Evolutionary conservation across 164 flowering plant genomes (phyloP).

Genomic region (Liquidambar formosana): DNA sequence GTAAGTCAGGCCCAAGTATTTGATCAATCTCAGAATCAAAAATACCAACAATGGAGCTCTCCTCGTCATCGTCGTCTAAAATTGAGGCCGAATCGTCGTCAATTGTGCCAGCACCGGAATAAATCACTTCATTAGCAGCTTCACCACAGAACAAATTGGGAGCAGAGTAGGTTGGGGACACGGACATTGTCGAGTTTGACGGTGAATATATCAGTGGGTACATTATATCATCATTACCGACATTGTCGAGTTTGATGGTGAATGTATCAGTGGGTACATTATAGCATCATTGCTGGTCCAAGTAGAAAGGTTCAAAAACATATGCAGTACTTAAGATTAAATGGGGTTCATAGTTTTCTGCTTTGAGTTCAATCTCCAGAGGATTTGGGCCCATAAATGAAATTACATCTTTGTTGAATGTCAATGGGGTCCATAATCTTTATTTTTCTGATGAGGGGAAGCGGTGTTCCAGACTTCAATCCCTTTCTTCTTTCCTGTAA

Average conservation of each 20-base stretch:
- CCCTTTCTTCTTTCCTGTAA: too few species aligned
- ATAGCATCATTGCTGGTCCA: too few species aligned
- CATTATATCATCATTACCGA: too few species aligned
- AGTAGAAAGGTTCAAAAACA: too few species aligned
- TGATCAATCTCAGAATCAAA: slow-evolving; percentile 18
- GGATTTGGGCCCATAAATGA: too few species aligned
- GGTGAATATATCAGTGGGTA: not conserved
- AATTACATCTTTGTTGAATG: too few species aligned
- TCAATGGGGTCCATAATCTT: too few species aligned
- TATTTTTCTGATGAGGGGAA: too few species aligned
- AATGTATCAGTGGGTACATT: not conserved
- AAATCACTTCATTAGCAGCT: not conserved
- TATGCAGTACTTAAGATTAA: too few species aligned
- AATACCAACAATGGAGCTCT: not conserved
- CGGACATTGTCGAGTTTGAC: slow-evolving; percentile 6
- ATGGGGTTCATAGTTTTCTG: too few species aligned
- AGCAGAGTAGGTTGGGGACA: not conserved
- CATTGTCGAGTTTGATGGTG: slow-evolving; percentile 5
- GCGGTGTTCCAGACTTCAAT: too few species aligned
- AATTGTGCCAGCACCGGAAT: not conserved
- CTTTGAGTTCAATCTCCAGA: too few species aligned
- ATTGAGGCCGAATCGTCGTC: not conserved
- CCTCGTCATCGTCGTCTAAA: slow-evolving; percentile 3
- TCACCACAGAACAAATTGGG: slow-evolving; percentile 16
- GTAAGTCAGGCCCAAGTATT: not conserved